Conservation (phyloP, 2,329 filamentous ascomycete genomes). For the Claviceps sp. region DNA sequence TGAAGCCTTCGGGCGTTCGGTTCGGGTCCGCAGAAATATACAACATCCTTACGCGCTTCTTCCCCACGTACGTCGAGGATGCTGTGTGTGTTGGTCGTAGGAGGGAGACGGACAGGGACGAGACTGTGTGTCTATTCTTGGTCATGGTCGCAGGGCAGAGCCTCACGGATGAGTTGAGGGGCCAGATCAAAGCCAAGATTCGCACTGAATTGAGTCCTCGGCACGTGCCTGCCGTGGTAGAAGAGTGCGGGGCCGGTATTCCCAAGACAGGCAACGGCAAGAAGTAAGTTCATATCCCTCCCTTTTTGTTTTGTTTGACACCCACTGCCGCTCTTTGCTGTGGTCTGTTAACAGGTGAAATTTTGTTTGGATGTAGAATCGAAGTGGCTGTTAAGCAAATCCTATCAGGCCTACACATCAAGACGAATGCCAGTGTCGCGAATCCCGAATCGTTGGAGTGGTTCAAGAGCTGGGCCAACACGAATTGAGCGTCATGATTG, state of each 20-base stretch:
- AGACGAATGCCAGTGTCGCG: slow-evolving; percentile 84
- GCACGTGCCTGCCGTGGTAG: slow-evolving; percentile 76
- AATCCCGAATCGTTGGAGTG: slow-evolving; percentile 81
- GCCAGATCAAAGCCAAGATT: slow-evolving; percentile 53
- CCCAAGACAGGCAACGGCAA: slow-evolving; percentile 91
- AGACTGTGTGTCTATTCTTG: slow-evolving; percentile 79
- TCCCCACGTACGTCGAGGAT: slow-evolving; percentile 65
- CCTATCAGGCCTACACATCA: slow-evolving; percentile 71
- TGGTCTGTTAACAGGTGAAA: not conserved
- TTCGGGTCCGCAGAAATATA: slow-evolving; percentile 96
- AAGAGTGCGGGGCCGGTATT: slow-evolving; percentile 67
- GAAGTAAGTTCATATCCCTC: slow-evolving; percentile 48
- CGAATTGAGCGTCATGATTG: slow-evolving; percentile 21
- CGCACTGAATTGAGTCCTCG: slow-evolving; percentile 70
- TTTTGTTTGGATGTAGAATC: slow-evolving; percentile 38
- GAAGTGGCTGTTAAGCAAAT: slow-evolving; percentile 97
- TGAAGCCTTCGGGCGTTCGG: slow-evolving; percentile 83
- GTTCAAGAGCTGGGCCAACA: slow-evolving; percentile 66
- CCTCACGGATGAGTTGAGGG: slow-evolving; percentile 47
- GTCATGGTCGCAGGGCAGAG: slow-evolving; percentile 50
- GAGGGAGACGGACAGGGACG: slow-evolving; percentile 58
- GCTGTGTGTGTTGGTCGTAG: slow-evolving; percentile 76
- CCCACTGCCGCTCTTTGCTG: not conserved
- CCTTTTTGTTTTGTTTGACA: not conserved
- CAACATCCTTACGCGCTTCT: slow-evolving; percentile 78